Evolutionary conservation across 495 filamentous ascomycete species (phyloP).

Genomic region (Choiromyces venosus): DNA sequence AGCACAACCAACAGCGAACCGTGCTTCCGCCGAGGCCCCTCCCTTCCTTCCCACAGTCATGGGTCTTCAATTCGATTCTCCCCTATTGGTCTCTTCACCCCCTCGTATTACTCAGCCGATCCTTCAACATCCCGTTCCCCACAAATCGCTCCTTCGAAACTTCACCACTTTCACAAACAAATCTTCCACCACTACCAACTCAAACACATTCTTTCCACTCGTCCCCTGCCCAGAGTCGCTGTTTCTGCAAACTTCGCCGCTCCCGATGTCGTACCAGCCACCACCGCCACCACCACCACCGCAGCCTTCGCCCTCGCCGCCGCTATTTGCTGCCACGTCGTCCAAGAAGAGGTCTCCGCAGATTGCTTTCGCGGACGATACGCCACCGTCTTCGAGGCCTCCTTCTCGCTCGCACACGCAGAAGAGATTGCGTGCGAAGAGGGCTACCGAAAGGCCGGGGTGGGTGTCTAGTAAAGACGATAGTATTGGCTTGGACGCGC

Average conservation of each 20-base stretch:
- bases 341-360: slow-evolving; percentile 30
- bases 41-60: not conserved
- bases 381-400: slow-evolving; percentile 35
- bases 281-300: slow-evolving; percentile 4
- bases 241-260: slow-evolving; percentile 15
- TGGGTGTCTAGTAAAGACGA: slow-evolving; percentile 35
- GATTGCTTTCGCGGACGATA: slow-evolving; percentile 34
- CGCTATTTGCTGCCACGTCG: not conserved
- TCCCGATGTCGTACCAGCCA: slow-evolving; percentile 12
- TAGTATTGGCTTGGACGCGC: slow-evolving; percentile 29
- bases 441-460: slow-evolving; percentile 26
- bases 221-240: slow-evolving; percentile 31
- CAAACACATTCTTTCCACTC: slow-evolving; percentile 14
- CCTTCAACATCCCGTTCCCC: slow-evolving; percentile 25
- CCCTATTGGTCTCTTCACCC: slow-evolving; percentile 14
- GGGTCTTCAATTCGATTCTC: slow-evolving; percentile 16
- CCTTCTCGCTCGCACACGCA: slow-evolving; percentile 35
- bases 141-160: not conserved
- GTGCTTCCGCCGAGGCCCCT: not conserved
- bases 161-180: not conserved
- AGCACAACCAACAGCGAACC: slow-evolving; percentile 11
- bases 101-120: slow-evolving; percentile 14
- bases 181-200: slow-evolving; percentile 22
- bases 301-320: slow-evolving; percentile 20
- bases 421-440: slow-evolving; percentile 31